A percentile compares a stretch with the other conserved stretches of the same genome.
Evolutionary conservation across 495 filamentous ascomycete genomes (phyloP).

Genomic region (Thermothielavioides terrestris): DNA sequence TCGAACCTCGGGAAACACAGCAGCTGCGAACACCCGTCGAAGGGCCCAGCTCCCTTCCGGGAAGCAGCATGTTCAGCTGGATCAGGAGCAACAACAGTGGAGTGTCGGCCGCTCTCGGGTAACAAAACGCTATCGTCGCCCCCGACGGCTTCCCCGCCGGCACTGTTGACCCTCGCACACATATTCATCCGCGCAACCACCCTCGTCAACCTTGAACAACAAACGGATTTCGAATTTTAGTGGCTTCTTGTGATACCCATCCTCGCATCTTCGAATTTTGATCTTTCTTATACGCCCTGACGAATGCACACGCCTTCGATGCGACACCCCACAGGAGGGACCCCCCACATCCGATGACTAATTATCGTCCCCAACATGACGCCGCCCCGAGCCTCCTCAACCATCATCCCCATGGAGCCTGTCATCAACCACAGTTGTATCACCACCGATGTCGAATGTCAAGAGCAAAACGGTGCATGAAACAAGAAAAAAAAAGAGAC

Average conservation of each 20-base stretch:
- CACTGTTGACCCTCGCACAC: not conserved
- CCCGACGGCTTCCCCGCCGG: not conserved
- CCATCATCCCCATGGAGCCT: too few species aligned
- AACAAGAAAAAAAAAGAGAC: too few species aligned
- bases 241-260: constrained; percentile 11
- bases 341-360: too few species aligned
- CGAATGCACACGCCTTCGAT: not conserved
- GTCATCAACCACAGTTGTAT: too few species aligned
- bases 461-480: too few species aligned
- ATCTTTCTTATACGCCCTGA: not conserved
- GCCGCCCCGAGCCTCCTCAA: too few species aligned
- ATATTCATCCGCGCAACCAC: not conserved
- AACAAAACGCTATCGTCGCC: not conserved
- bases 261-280: constrained; percentile 4
- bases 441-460: too few species aligned
- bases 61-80: constrained; percentile 28
- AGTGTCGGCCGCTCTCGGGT: not conserved
- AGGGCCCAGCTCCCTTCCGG: not conserved
- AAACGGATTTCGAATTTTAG: not conserved
- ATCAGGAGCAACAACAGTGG: constrained; percentile 21
- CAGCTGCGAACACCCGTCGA: constrained; percentile 45
- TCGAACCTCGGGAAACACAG: constrained; percentile 70
- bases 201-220: not conserved
- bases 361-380: too few species aligned
- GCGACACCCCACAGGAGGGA: too few species aligned